Evolutionary conservation across 1,139 yeast species (phyloP).

Genomic region (Geotrichum klebahnii): DNA sequence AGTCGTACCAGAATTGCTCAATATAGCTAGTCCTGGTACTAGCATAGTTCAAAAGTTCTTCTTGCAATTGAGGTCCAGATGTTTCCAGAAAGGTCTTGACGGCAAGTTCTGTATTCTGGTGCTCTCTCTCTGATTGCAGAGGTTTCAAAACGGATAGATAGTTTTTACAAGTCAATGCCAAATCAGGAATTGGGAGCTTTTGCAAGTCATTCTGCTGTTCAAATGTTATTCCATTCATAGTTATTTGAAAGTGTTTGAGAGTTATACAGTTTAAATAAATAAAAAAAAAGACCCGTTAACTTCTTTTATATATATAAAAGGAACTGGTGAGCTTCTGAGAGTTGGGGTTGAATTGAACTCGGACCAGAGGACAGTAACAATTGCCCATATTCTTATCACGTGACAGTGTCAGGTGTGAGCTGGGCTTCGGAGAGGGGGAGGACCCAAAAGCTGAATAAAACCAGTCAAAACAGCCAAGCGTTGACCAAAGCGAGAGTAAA

Average conservation of each 20-base stretch:
- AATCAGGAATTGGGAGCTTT: slow-evolving; percentile 74
- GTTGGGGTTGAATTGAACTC: no score
- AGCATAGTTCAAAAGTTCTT: slow-evolving; percentile 60
- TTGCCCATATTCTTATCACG: no score
- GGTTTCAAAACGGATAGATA: slow-evolving; percentile 69
- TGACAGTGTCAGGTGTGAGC: no score
- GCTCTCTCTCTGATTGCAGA: slow-evolving; percentile 65
- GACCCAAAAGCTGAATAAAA: no score
- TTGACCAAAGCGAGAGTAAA: no score
- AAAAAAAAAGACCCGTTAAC: neutral
- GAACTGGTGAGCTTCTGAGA: no score
- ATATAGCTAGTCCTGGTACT: slow-evolving; percentile 68
- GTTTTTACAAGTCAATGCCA: slow-evolving; percentile 58
- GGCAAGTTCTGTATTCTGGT: slow-evolving; percentile 55
- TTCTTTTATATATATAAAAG: no score
- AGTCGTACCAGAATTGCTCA: slow-evolving; percentile 91
- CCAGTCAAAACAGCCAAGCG: no score
- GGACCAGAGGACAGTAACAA: no score
- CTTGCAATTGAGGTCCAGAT: slow-evolving; percentile 59
- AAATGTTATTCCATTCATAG: slow-evolving; percentile 42
- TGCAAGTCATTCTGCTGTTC: slow-evolving; percentile 54
- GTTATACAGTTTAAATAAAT: no score
- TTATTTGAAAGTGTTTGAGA: neutral
- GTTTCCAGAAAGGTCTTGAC: slow-evolving; percentile 57
- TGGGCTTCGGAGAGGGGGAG: no score